Conservation (phyloP, 192 early-diverging fungal species). For the Gonapodya prolifera region DNA sequence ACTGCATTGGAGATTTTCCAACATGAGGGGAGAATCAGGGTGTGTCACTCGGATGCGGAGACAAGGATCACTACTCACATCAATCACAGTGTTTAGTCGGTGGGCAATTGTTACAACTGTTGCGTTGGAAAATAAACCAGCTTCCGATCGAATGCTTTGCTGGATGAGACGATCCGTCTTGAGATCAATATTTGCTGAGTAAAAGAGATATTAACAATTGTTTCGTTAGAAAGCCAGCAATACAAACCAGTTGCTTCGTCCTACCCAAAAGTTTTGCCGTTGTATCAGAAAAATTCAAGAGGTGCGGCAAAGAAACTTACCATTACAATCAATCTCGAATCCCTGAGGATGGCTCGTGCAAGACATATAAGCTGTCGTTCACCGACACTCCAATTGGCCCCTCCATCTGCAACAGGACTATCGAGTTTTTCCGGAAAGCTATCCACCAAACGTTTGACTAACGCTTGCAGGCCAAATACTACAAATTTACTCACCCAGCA, state of each 20-base stretch:
- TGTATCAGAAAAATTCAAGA: slow-evolving; percentile 1
- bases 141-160: neutral
- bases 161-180: slow-evolving; percentile 4
- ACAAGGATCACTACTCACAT: slow-evolving; percentile 1
- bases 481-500: no score
- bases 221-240: no score
- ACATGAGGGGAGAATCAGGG: no score
- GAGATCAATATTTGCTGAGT: neutral
- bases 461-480: no score
- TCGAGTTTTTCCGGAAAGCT: slow-evolving; percentile 2
- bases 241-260: no score
- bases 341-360: neutral
- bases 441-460: no score
- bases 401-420: neutral
- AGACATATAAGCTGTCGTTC: slow-evolving; percentile 9
- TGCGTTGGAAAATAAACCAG: neutral
- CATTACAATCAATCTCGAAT: neutral
- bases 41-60: no score
- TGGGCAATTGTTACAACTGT: neutral
- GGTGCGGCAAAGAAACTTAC: neutral
- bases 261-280: no score
- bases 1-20: no score
- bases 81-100: no score
- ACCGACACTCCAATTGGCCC: slow-evolving; percentile 5
- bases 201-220: no score